Evolutionary conservation across 306 rosid genomes (phyloP).

Genomic region (Vigna radiata): DNA sequence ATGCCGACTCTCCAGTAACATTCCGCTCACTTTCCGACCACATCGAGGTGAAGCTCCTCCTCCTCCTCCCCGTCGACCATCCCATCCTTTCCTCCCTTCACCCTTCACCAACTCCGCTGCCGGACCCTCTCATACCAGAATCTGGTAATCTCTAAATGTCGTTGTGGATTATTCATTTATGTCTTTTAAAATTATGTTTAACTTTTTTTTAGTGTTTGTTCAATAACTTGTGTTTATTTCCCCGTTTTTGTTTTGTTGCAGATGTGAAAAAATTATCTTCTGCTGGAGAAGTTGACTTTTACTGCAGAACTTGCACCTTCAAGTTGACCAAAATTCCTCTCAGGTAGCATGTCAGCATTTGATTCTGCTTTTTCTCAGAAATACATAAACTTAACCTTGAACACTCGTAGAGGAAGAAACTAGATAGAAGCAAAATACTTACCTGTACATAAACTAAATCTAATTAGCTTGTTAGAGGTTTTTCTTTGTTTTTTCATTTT

Average conservation of each 20-base stretch:
- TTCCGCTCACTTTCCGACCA: slow-evolving; percentile 68
- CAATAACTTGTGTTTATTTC: not conserved
- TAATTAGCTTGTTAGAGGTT: too few species aligned
- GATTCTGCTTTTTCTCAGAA: not conserved
- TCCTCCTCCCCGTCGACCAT: slow-evolving; percentile 85
- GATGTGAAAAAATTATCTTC: slow-evolving; percentile 63
- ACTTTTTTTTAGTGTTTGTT: not conserved
- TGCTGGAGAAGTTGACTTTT: slow-evolving; percentile 66
- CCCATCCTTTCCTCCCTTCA: slow-evolving; percentile 60
- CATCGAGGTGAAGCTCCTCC: slow-evolving; percentile 77
- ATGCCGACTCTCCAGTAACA: slow-evolving; percentile 62
- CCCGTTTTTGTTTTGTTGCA: slow-evolving; percentile 48
- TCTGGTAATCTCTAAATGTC: slow-evolving; percentile 56
- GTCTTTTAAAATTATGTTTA: not conserved
- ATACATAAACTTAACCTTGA: too few species aligned
- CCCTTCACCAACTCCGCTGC: slow-evolving; percentile 33
- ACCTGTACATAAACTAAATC: too few species aligned
- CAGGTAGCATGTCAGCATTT: slow-evolving; percentile 50
- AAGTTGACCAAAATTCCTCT: slow-evolving; percentile 69
- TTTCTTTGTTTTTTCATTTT: too few species aligned
- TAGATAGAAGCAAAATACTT: too few species aligned
- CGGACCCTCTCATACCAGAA: slow-evolving; percentile 56
- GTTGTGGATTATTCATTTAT: not conserved
- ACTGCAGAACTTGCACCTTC: slow-evolving; percentile 72
- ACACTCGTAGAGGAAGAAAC: too few species aligned